Base-by-base conservation (phyloP, 768 basidiomycete species). In the Boletus edulis region DNA sequence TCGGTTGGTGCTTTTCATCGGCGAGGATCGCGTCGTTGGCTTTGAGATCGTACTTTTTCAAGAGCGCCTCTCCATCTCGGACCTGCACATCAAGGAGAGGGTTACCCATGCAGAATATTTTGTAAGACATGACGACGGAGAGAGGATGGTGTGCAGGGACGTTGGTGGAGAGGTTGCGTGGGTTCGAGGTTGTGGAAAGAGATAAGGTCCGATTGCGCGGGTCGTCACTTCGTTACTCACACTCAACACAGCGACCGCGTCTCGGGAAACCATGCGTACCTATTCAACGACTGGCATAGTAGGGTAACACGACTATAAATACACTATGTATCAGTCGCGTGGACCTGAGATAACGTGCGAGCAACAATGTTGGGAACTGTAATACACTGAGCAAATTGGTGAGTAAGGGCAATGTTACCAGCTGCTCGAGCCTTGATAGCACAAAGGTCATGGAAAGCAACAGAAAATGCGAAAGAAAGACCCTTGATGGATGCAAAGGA, bases 51-150 rank as follows among this genome's bases (percentile, higher is more conserved):
- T 98, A 99, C 73, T 97, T 98, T 66, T 87, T 76, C 53, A 98
- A 78, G 40, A 98, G 81, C 32, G 78, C 78, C 68, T 95, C 92
- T 47, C 91, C 93, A 58, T 91, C 80, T 58, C 76, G 83, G 67
- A 96, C 93, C 75, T 96, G 94, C 77, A 99, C 89, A 72, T 99
- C 95, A 48, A 98, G 87, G 68, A 98, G 80, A 64, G 96, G 96
- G 75, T 98, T 98, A 41, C 96, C 96, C 75, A 98, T 76, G 76
- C 86, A 91, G 75, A 98, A 93, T 44, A 98, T 75, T 42, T 79
- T 70, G 76, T 84, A 87, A 22, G 78, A 72, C 46, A 84, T 70
- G 78, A 81, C 78, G 57, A 43, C 63, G 13, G 46, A 47, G 40
- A 18, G 54, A 31, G 49, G 34, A 20, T 12, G 18, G 48, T 49